A percentile compares a stretch with the other conserved stretches of the same genome.
Evolutionary conservation across 2,329 filamentous ascomycete species (phyloP).

Genomic region (Aspergillus luchuensis): DNA sequence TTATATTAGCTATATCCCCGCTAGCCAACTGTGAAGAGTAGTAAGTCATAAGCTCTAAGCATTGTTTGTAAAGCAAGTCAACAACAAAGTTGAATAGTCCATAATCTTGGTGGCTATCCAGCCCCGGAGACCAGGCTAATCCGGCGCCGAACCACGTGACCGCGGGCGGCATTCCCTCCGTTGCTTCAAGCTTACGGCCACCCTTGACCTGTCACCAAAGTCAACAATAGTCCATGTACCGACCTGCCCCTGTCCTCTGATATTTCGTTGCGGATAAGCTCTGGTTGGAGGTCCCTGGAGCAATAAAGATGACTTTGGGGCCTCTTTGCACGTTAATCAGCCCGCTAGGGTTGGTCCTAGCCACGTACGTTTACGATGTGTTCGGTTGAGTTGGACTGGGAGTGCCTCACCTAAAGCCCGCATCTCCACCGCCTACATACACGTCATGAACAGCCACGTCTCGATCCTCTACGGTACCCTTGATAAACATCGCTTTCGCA

Average conservation of each 20-base stretch:
- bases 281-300: too few species aligned
- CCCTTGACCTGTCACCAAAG: conserved; percentile 18
- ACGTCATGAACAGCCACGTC: conserved; percentile 10
- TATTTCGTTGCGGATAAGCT: background rate
- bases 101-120: too few species aligned
- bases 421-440: conserved; percentile 16
- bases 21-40: too few species aligned
- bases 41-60: too few species aligned
- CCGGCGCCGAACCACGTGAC: background rate
- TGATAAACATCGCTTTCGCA: background rate
- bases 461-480: background rate
- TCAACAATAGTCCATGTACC: conserved; percentile 13
- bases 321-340: background rate
- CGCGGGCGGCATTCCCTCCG: background rate
- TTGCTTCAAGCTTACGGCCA: conserved; percentile 10
- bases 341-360: background rate
- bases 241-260: background rate
- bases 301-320: background rate
- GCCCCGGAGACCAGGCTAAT: background rate
- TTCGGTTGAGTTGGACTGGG: conserved; percentile 8
- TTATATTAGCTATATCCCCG: too few species aligned
- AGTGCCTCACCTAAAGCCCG: conserved; percentile 5
- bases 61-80: too few species aligned
- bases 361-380: conserved; percentile 3
- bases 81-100: too few species aligned